phyloP scores from a whole-genome alignment of 805 yeast species.

The Komagataella populi region DNA sequence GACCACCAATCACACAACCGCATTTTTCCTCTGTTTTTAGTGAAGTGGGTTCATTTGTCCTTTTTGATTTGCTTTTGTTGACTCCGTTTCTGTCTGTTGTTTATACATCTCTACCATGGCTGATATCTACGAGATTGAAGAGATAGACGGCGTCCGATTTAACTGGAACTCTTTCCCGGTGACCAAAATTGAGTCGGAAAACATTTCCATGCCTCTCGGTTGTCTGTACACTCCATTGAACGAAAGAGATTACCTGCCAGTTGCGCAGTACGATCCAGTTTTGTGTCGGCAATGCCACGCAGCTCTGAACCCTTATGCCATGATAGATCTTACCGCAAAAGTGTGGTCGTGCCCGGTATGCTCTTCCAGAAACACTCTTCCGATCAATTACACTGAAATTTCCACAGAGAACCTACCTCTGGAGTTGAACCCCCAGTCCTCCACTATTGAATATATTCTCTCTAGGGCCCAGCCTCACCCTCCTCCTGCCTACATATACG shows the following conservation, averaged over 20 bases:
- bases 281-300: constrained; percentile 77
- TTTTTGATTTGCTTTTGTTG: not conserved
- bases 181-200: constrained; percentile 76
- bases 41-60: not conserved
- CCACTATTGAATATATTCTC: constrained; percentile 79
- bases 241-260: constrained; percentile 58
- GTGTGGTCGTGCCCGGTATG: constrained; percentile 85
- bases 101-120: not conserved
- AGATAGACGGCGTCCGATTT: constrained; percentile 53
- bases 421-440: constrained; percentile 54
- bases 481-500: constrained; percentile 80
- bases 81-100: not conserved
- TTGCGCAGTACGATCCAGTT: constrained; percentile 79
- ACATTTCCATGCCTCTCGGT: constrained; percentile 89
- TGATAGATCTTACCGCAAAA: constrained; percentile 60
- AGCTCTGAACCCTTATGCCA: constrained; percentile 77
- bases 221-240: constrained; percentile 91
- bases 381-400: constrained; percentile 68
- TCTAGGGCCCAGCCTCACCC: constrained; percentile 44
- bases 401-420: constrained; percentile 68
- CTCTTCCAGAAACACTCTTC: constrained; percentile 63
- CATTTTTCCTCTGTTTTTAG: not conserved
- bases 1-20: not conserved
- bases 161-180: constrained; percentile 85
- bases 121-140: constrained; percentile 48